phyloP scores from a whole-genome alignment of 2,329 filamentous ascomycete species.

The Colletotrichum filicis region DNA sequence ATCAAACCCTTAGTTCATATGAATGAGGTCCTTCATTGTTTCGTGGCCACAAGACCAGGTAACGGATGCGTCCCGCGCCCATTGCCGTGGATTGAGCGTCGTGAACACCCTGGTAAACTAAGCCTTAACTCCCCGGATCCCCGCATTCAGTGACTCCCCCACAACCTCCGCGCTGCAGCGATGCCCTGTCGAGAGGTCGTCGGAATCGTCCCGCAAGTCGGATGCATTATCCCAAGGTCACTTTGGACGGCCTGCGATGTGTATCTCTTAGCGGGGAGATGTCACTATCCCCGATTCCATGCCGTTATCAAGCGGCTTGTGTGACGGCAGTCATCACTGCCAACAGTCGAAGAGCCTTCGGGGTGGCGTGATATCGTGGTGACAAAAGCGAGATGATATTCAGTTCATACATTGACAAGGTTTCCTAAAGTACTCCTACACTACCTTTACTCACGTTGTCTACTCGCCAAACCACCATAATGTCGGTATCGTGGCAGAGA shows the following conservation, averaged over 20 bases:
- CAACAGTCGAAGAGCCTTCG: no score
- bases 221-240: not conserved
- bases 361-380: no score
- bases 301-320: not conserved
- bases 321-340: not conserved
- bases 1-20: not conserved
- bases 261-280: not conserved
- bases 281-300: not conserved
- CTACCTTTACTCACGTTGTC: no score
- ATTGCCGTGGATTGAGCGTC: not conserved
- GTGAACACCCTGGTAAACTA: not conserved
- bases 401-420: no score
- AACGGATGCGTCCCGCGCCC: not conserved
- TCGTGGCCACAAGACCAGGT: not conserved
- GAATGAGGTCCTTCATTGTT: not conserved
- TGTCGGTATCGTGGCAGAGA: conserved; percentile 57
- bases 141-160: not conserved
- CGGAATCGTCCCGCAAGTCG: not conserved
- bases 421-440: no score
- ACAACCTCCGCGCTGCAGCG: not conserved
- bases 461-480: conserved; percentile 28
- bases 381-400: not conserved
- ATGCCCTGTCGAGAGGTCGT: no score
- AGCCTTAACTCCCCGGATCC: not conserved
- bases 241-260: not conserved